Percentiles rank a stretch among this genome's conserved stretches.
Conservation (phyloP, 2,329 filamentous ascomycete species). For the Microdochium nivale region DNA sequence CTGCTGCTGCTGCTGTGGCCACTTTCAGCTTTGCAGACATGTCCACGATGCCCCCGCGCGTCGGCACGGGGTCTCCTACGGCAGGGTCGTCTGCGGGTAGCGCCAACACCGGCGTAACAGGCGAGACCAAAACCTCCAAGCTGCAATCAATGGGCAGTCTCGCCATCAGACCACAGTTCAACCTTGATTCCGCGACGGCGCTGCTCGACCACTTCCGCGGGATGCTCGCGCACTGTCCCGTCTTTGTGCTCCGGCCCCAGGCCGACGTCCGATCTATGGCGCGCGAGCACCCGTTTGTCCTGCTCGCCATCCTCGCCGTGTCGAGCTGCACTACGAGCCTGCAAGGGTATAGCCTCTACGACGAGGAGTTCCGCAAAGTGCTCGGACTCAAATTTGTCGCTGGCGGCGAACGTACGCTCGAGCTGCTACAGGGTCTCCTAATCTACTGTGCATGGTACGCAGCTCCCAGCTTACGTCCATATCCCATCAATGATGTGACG, state of each 20-base stretch:
- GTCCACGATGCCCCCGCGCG: constrained; percentile 9
- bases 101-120: constrained; percentile 17
- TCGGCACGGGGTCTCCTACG: background rate
- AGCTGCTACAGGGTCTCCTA: constrained; percentile 47
- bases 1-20: background rate
- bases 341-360: constrained; percentile 44
- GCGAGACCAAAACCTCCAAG: constrained; percentile 2
- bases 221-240: constrained; percentile 36
- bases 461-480: too few relatives aligned
- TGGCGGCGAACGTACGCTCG: constrained; percentile 46
- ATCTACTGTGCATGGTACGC: constrained; percentile 49
- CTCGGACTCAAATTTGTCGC: constrained; percentile 48
- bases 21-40: constrained; percentile 17
- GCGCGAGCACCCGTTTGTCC: constrained; percentile 38
- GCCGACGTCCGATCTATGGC: constrained; percentile 35
- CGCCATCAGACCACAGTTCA: constrained; percentile 42
- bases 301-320: constrained; percentile 44
- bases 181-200: constrained; percentile 41
- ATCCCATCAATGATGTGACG: too few relatives aligned
- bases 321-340: constrained; percentile 38
- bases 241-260: constrained; percentile 28
- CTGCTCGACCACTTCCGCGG: constrained; percentile 32
- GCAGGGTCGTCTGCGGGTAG: background rate
- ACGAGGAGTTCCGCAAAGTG: constrained; percentile 48
- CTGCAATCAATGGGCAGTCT: constrained; percentile 26